A percentile compares a stretch with the other conserved stretches of the same genome.
Evolutionary conservation across 2,329 filamentous ascomycete species (phyloP).

Genomic region (Fusarium verrucosum): DNA sequence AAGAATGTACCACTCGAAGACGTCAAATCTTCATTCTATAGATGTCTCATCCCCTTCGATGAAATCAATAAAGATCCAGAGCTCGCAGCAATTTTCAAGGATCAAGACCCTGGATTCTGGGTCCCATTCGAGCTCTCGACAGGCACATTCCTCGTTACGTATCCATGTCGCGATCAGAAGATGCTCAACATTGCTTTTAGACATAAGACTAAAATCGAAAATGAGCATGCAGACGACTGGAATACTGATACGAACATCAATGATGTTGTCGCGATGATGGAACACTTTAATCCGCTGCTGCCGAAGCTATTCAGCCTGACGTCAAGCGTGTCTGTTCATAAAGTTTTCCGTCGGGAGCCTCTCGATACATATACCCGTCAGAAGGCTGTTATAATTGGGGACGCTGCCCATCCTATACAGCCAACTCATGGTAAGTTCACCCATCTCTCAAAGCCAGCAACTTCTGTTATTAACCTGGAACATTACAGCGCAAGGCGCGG

Average conservation of each 20-base stretch:
- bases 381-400: background rate
- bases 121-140: background rate
- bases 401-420: slow-evolving; percentile 2
- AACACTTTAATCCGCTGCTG: fast-evolving
- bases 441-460: fast-evolving
- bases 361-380: background rate
- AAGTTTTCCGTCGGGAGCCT: background rate
- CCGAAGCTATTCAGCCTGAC: background rate
- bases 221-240: background rate
- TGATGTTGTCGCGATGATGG: background rate
- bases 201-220: background rate
- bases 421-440: background rate
- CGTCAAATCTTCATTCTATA: background rate
- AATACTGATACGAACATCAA: background rate
- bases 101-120: slow-evolving; percentile 1
- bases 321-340: slow-evolving; percentile 4
- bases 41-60: background rate
- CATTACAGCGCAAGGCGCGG: background rate
- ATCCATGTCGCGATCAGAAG: background rate
- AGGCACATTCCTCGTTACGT: background rate
- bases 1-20: background rate
- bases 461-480: background rate
- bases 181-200: slow-evolving; percentile 4
- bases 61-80: background rate
- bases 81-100: background rate